Base-by-base conservation (phyloP, 2,329 filamentous ascomycete genomes). In the Ophiosphaerella narmari region DNA sequence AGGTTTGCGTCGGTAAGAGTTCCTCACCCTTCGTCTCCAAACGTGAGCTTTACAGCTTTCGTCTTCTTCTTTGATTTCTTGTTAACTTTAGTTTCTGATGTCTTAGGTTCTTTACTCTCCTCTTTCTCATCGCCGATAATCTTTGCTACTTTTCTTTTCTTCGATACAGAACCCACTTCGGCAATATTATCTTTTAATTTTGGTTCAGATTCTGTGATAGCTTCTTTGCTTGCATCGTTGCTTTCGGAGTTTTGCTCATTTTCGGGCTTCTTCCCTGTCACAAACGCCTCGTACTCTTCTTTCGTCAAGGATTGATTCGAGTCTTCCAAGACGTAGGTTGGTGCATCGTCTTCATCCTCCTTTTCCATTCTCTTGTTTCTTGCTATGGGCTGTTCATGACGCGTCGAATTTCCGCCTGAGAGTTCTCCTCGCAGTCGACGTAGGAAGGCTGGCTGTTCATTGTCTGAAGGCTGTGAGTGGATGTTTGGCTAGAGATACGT, bases 261-360 rank as follows among this genome's bases (percentile, higher is more conserved):
- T 11, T 59, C 52, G 0, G 48, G 14, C n/a, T 68, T 62, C 42
- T 71, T 67, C 1, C 63, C 64, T 8, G 67, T 57, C 12, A 74
- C 64, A 39, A 81, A 64, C 13, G 74, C 75, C 31, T 79, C 76
- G 48, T 79, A 78, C 39, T 82, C 78, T n/a, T 74, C 75, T 62
- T 75, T 81, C 54, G 62, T 84, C 59, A 74, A 72, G 39, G 87
- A 81, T 26, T 86, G 80, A 46, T 90, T 87, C 42, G 85, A 88
- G 4, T 82, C 79, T 67, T 91, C 89, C 59, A 93, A 83, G 4
- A 94, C 84, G 43, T 90, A 85, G 0, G 90, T 80, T 0, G 90
- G 90, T 42, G 80, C 86, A 69, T 93, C 89, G 60, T 93, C 89
- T 11, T 87, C 88, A 52, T 91, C 86, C 59, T 87, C 51, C 77